Conservation (phyloP, 2,329 filamentous ascomycete genomes). For the Colletotrichum sp. region DNA sequence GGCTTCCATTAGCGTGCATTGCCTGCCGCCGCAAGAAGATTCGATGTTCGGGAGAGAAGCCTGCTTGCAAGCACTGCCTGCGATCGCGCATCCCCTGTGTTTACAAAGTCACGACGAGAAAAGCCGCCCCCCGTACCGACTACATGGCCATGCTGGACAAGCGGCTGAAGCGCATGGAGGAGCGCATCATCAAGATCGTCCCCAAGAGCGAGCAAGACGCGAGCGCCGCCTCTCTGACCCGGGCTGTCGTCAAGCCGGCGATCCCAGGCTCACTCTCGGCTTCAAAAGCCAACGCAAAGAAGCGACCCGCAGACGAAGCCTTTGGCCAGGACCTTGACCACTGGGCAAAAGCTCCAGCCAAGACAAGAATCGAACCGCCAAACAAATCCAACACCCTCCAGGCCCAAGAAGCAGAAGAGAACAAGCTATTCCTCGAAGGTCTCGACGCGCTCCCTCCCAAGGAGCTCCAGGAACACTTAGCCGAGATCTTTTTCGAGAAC, state of each 20-base stretch:
- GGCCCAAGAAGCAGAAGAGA: constrained; percentile 73
- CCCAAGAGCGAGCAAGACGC: constrained; percentile 83
- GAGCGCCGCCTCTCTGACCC: constrained; percentile 67
- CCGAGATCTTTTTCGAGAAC: constrained; percentile 94
- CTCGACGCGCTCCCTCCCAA: constrained; percentile 80
- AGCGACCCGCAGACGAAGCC: constrained; percentile 84
- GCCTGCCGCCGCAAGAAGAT: constrained; percentile 98
- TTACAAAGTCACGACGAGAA: constrained; percentile 95
- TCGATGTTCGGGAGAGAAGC: constrained; percentile 95
- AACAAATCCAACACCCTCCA: constrained; percentile 59
- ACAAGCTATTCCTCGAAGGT: constrained; percentile 80
- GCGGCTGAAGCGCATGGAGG: constrained; percentile 94
- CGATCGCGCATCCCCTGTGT: constrained; percentile 93
- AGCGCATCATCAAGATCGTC: constrained; percentile 93
- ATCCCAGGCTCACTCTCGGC: constrained; percentile 59
- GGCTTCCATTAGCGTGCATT: constrained; percentile 91
- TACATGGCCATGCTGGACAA: constrained; percentile 99
- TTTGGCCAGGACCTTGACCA: constrained; percentile 82
- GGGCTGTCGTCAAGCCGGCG: constrained; percentile 85
- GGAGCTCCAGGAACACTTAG: constrained; percentile 90
- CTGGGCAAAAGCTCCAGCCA: constrained; percentile 72
- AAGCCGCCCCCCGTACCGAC: constrained; percentile 92
- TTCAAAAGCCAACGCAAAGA: constrained; percentile 69
- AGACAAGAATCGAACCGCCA: constrained; percentile 51
- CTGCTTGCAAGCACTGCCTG: constrained; percentile 94